Evolutionary conservation across 352 stramenopile species (phyloP), one percentile per base, ranked within the genome.

Genomic region (Globisporangium lucens): DNA sequence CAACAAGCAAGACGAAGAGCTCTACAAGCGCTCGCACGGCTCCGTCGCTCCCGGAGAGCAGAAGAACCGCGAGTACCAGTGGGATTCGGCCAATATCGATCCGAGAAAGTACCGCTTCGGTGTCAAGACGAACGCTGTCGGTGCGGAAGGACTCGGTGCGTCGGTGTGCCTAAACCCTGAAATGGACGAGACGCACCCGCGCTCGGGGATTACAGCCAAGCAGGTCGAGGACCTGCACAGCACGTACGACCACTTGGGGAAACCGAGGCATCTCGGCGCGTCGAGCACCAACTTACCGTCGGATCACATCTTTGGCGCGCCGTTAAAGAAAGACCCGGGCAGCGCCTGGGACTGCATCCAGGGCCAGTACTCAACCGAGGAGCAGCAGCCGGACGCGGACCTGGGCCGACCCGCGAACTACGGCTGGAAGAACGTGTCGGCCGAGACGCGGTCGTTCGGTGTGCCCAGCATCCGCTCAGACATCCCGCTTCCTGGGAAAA

Each of bases 381-480:
- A 97, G 63, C 86, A 97, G 70, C 78, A 90, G 41, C 86, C 89
- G 0, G 88, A 97, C 69, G 61, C 71, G 1, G 89, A 97, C 66
- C 69, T 98, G 15, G 93, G 93, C 0, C 82, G 79, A 3, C 80
- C 89, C 9, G 80, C 90, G 27, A 96, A 91, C 69, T 87, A 86
- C 36, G 91, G 91, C 52, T 98, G 93, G 76, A 88, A 95, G 65
- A 96, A 90, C 70, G 68, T 70, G 13, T 93, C 85, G 4, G 64
- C 76, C 56, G 77, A 86, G 52, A 75, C 73, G 36, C 76, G 89
- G 1, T 74, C 70, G 24, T 98, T 97, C 72, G 91, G 93, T 12
- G 76, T 90, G 1, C 91, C 93, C 4, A 94, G 79, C n/a, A 85
- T 98, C 36, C 83, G 91, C 1, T 87, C 75, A 9, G 91, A 98